Evolutionary conservation across 164 flowering plant genomes (phyloP).

Genomic region (Magnolia officinalis): DNA sequence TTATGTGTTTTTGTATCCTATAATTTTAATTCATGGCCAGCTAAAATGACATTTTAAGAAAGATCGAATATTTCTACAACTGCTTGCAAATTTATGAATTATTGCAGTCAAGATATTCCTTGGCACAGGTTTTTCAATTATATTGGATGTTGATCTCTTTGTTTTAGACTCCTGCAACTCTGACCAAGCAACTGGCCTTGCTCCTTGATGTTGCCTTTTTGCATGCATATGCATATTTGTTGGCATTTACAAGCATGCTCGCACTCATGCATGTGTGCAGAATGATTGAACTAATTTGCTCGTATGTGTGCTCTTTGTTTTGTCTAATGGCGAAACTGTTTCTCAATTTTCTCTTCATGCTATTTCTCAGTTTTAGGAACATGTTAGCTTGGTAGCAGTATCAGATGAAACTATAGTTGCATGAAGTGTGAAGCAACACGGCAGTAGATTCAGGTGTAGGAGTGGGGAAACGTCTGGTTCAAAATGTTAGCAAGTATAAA

Average conservation of each 20-base stretch:
- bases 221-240: no score
- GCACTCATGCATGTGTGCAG: neutral
- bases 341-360: neutral
- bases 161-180: neutral
- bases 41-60: neutral
- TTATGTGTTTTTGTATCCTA: neutral
- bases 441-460: no score
- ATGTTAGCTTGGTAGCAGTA: neutral
- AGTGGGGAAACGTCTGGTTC: no score
- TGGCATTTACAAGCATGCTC: neutral
- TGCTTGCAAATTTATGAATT: neutral
- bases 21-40: neutral
- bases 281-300: neutral
- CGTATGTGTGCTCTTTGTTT: neutral
- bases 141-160: neutral
- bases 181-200: neutral
- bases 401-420: neutral
- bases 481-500: no score
- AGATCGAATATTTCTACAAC: neutral
- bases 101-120: neutral
- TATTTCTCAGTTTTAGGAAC: neutral
- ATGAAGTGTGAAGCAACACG: no score
- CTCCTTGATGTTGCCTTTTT: no score
- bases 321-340: neutral
- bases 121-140: neutral